These are phyloP conservation scores for Tetrapisispora fleetii DNA, from an alignment of 805 yeast genomes.

Conservation along the genomic window DNA sequence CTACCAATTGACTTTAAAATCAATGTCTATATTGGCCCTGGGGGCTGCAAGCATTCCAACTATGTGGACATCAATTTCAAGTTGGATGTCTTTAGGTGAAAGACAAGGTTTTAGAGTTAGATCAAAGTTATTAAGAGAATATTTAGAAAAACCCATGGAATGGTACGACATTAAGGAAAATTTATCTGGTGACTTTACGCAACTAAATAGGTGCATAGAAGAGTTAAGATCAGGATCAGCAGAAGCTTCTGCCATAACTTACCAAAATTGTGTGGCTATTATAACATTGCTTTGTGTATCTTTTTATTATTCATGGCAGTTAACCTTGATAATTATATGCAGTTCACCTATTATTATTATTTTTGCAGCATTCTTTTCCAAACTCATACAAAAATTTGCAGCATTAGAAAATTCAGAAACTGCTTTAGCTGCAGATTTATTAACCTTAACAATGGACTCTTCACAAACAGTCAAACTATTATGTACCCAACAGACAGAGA, in stretches of 20 bases:
- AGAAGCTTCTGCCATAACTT: constrained; percentile 50
- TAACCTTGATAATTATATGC: constrained; percentile 69
- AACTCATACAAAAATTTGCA: constrained; percentile 40
- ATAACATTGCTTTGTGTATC: constrained; percentile 52
- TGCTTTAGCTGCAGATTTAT: constrained; percentile 44
- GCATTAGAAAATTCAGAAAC: constrained; percentile 47
- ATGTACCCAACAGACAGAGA: constrained; percentile 48
- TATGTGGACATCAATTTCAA: constrained; percentile 44
- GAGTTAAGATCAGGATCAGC: constrained; percentile 60
- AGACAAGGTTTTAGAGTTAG: constrained; percentile 53
- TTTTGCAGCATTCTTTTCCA: constrained; percentile 42
- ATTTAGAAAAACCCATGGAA: constrained; percentile 36
- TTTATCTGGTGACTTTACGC: constrained; percentile 54
- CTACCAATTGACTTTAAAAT: constrained; percentile 29
- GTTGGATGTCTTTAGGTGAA: constrained; percentile 70
- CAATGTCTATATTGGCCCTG: constrained; percentile 35
- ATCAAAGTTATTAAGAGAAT: constrained; percentile 31
- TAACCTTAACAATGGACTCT: constrained; percentile 63
- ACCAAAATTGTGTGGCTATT: constrained; percentile 45
- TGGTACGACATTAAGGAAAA: constrained; percentile 58
- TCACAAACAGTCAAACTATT: constrained; percentile 52
- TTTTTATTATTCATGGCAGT: constrained; percentile 72
- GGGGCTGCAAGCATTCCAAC: constrained; percentile 38
- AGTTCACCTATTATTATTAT: constrained; percentile 58
- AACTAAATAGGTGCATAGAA: constrained; percentile 62